Conservation (phyloP, 139 green algal genomes). For the Astrephomene gubernaculifera region DNA sequence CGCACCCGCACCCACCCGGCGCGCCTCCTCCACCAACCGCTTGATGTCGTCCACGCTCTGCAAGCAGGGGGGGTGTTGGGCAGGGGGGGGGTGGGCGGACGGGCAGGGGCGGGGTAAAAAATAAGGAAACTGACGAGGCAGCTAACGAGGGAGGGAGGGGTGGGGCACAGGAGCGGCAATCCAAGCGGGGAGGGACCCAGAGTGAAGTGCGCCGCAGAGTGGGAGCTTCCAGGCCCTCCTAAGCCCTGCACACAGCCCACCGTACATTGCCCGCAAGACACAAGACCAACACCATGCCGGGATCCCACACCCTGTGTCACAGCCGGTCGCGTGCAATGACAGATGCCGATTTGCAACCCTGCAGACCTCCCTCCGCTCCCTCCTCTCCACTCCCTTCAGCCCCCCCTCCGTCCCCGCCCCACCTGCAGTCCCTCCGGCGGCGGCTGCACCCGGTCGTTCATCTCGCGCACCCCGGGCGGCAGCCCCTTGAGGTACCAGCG, state of each 20-base stretch:
- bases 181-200: not conserved
- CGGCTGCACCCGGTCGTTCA: constrained; percentile 55
- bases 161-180: not conserved
- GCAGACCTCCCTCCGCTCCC: no score
- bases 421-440: constrained; percentile 58
- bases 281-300: not conserved
- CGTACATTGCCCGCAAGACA: not conserved
- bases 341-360: not conserved
- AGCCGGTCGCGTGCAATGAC: not conserved
- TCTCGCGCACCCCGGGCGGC: constrained; percentile 64
- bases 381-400: not conserved
- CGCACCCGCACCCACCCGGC: constrained; percentile 45
- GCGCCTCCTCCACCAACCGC: constrained; percentile 51
- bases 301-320: not conserved
- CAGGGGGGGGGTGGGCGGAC: no score
- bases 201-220: not conserved
- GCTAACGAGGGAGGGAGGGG: not conserved
- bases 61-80: no score
- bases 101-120: not conserved
- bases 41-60: constrained; percentile 58
- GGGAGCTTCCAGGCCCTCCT: not conserved
- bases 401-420: not conserved
- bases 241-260: not conserved
- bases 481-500: constrained; percentile 88
- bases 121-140: not conserved